Evolutionary conservation across 352 stramenopile species (phyloP).

Genomic region (Pythium pectinolyticum): DNA sequence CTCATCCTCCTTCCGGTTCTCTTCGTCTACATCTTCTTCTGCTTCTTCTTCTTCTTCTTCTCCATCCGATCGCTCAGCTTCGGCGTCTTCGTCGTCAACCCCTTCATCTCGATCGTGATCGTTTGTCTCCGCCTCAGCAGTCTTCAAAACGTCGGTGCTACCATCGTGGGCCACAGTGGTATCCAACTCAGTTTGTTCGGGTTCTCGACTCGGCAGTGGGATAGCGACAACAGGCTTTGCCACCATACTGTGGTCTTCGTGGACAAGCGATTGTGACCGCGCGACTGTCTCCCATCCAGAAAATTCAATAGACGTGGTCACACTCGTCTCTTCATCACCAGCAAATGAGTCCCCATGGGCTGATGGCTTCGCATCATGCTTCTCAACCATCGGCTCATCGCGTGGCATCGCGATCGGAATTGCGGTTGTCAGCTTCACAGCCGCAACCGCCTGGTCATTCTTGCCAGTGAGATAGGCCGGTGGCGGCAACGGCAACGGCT

Average conservation of each 20-base stretch:
- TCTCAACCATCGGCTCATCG: too few relatives aligned
- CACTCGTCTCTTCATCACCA: too few relatives aligned
- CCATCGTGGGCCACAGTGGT: too few relatives aligned
- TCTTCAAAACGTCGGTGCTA: not conserved
- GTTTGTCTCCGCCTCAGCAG: not conserved
- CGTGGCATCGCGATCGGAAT: too few relatives aligned
- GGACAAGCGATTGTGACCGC: not conserved
- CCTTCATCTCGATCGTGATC: not conserved
- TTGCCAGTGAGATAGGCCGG: too few relatives aligned
- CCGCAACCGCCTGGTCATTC: not conserved
- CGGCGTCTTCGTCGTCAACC: not conserved
- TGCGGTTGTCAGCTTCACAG: too few relatives aligned
- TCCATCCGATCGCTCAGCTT: too few relatives aligned
- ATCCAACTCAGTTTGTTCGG: not conserved
- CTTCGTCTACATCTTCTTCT: not conserved
- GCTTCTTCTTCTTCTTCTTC: not conserved
- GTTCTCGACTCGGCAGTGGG: not conserved
- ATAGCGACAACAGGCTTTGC: not conserved
- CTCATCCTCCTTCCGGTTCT: not conserved
- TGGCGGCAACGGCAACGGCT: too few relatives aligned
- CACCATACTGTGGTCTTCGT: not conserved
- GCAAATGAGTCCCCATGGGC: too few relatives aligned
- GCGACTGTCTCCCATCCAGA: too few relatives aligned
- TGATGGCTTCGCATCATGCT: too few relatives aligned
- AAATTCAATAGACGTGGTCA: too few relatives aligned